Evolutionary conservation across 371 early-diverging fungal species (phyloP), one percentile per base, ranked within the genome.

Genomic region (Apophysomyces elegans): DNA sequence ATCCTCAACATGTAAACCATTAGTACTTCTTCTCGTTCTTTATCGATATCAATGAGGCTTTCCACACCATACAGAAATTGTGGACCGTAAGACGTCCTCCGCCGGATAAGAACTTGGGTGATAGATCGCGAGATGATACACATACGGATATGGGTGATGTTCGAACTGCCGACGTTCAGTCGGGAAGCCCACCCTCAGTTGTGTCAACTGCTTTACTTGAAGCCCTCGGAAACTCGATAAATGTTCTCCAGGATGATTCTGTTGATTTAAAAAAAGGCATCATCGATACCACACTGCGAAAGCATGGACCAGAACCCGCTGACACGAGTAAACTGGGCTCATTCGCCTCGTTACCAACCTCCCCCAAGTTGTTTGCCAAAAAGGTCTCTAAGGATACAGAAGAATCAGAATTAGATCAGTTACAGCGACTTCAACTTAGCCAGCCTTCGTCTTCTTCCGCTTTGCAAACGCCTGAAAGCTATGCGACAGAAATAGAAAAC

Each of bases 21-120:
- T 74, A 88, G 89, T 90, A 90, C 54, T 87, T 83, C 56, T 91
- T 90, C 73, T 80, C 89, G 0, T 91, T 86, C 66, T 90, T 89
- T 56, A 75, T 74, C 7, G 75, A 85, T 37, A 77, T 81, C 7
- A 60, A 76, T 16, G 69, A 54, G 13, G 73, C 82, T 0, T 68
- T 73, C 54, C 64, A 38, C 0, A 67, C 71, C 11, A 62, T 79
- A 47, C 62, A 72, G 50, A 54, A 47, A 6, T 68, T 68, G 26
- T 64, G 72, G 68, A 50, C 60, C 38, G 66, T 41, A n/a, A 71
- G 26, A 14, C 46, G 39, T 26, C 61, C 36, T 7, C 11, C 3
- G 41, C 41, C 41, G 5, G 41, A 41, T 0, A 8, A 41, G 13
- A 41, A 32, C 59, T 3, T 12, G 43, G 35, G 18, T 9, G 37